Evolutionary conservation across 805 yeast species (phyloP).

Genomic region (Helenozyma baotianmanensis): DNA sequence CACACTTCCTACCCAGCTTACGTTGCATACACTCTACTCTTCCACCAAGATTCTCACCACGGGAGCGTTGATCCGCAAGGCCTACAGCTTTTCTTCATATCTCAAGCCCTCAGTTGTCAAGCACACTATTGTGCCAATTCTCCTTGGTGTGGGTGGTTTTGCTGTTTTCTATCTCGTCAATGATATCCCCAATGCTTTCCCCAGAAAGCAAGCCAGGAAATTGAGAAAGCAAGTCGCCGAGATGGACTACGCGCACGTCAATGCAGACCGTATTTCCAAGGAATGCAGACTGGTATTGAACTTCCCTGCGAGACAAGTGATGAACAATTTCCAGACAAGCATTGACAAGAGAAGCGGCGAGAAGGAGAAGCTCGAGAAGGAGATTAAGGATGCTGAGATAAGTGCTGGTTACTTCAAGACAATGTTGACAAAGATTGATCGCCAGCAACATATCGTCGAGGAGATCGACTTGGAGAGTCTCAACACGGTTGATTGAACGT

Average conservation of each 20-base stretch:
- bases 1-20: constrained; percentile 32
- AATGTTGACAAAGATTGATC: constrained; percentile 40
- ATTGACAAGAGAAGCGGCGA: constrained; percentile 58
- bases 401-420: constrained; percentile 53
- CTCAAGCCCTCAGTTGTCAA: constrained; percentile 38
- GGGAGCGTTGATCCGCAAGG: constrained; percentile 39
- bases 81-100: constrained; percentile 28
- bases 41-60: constrained; percentile 37
- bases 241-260: constrained; percentile 72
- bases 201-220: constrained; percentile 73
- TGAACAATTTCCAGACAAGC: constrained; percentile 59
- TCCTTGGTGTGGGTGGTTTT: constrained; percentile 47
- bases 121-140: constrained; percentile 50
- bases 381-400: constrained; percentile 51
- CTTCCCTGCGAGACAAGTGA: constrained; percentile 79
- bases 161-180: constrained; percentile 59
- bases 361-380: constrained; percentile 50
- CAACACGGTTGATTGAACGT: constrained; percentile 36
- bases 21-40: constrained; percentile 37
- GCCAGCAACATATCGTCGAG: constrained; percentile 39
- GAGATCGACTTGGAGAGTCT: constrained; percentile 42
- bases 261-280: constrained; percentile 71
- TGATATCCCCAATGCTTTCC: constrained; percentile 88
- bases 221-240: constrained; percentile 57
- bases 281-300: constrained; percentile 80